Percentiles rank a stretch among this genome's conserved stretches.
These are phyloP conservation scores for Hibiscus trionum DNA, from an alignment of 345 rosid genomes.

Conservation along the genomic window DNA sequence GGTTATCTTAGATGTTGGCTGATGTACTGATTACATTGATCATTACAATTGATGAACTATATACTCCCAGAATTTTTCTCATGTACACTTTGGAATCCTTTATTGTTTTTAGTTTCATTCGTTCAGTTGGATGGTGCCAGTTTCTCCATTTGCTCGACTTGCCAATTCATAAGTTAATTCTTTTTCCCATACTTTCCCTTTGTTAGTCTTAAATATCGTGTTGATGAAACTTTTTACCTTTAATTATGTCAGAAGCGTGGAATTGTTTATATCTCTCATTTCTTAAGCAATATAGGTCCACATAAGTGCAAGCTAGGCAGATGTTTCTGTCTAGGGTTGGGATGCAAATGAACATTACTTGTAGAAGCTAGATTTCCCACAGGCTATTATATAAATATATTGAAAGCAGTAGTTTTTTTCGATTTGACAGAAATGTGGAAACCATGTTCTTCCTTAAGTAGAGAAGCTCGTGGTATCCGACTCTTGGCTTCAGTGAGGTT, in stretches of 20 bases:
- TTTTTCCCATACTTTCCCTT: not conserved
- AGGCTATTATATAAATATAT: not conserved
- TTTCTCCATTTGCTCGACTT: not conserved
- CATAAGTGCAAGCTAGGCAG: not conserved
- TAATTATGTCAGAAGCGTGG: not conserved
- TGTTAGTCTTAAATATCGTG: not conserved
- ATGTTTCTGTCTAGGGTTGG: not conserved
- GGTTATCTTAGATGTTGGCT: slow-evolving; percentile 29
- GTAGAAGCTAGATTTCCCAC: not conserved
- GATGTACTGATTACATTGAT: slow-evolving; percentile 39
- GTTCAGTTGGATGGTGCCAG: slow-evolving; percentile 6
- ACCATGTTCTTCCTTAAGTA: not conserved
- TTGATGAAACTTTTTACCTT: not conserved
- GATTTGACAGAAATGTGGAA: not conserved
- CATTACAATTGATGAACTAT: slow-evolving; percentile 26
- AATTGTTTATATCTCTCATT: not conserved
- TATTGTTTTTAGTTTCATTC: slow-evolving; percentile 6
- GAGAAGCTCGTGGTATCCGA: not conserved
- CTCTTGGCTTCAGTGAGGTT: not conserved
- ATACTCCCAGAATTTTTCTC: slow-evolving; percentile 19
- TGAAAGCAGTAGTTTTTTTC: not conserved
- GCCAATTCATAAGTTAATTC: not conserved
- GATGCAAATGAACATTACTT: not conserved
- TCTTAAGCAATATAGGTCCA: not conserved
- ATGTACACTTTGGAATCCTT: slow-evolving; percentile 19